phyloP scores from a whole-genome alignment of 352 stramenopile species.

The Phytophthora rubi region DNA sequence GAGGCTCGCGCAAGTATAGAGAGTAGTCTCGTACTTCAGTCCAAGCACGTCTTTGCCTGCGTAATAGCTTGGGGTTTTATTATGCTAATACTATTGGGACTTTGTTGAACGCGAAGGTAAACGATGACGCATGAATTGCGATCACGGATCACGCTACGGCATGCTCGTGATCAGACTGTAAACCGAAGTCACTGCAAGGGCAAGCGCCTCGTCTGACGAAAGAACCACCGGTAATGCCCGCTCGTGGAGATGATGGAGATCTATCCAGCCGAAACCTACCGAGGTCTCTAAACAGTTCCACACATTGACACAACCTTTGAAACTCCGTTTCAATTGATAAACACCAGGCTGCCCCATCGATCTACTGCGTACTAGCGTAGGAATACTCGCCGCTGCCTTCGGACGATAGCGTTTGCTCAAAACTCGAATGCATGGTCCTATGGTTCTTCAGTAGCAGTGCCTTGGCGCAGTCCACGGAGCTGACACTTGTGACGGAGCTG shows the following conservation, averaged over 20 bases:
- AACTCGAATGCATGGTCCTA: background rate
- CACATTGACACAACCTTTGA: too few relatives aligned
- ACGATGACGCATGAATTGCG: background rate
- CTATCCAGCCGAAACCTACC: background rate
- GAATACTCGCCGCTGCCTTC: background rate
- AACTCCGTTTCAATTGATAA: too few relatives aligned
- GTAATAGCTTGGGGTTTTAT: background rate
- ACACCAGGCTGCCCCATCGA: too few relatives aligned
- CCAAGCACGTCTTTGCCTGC: background rate
- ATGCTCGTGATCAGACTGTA: background rate
- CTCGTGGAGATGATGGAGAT: background rate
- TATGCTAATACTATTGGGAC: too few relatives aligned
- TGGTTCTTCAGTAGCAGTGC: background rate
- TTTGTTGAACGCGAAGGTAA: background rate
- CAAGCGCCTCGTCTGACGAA: background rate
- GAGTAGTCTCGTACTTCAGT: background rate
- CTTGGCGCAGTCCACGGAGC: conserved; percentile 2
- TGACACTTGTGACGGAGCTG: conserved; percentile 29
- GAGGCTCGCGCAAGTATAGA: background rate
- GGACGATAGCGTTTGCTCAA: background rate
- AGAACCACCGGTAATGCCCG: background rate
- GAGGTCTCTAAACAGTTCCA: too few relatives aligned
- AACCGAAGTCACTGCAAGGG: background rate
- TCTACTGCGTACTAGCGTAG: background rate
- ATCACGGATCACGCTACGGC: too few relatives aligned